Base-by-base conservation (phyloP, 306 rosid species). In the Trifolium fragiferum region DNA sequence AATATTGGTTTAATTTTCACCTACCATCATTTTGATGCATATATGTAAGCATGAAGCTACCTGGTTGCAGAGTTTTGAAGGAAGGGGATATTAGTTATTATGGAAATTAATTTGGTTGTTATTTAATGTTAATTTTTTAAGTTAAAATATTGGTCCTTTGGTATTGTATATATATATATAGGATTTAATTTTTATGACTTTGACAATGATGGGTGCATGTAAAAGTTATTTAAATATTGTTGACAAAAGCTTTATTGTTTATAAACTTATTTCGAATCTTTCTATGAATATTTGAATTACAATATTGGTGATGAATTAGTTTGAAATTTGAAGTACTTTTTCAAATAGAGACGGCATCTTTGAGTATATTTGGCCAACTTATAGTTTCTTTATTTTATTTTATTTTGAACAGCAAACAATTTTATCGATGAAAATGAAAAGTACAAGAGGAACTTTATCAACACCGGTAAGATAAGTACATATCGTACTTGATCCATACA, bases 181-280 rank as follows among this genome's bases (percentile, higher is more conserved):
- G 53, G 53, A 70, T 32, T 53, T 10, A 35, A 70, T 32, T 66
- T 10, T 3, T 4, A 1, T 46, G 9, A 77, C 14, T 76, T 61
- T 71, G 58, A 70, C 25, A 62, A 71, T 51, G 68, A 78, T 64
- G 61, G 30, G 25, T 37, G n/a, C n/a, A n/a, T n/a, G 73, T 71
- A 63, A 41, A 49, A 38, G 38, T 62, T 0, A 70, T 50, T 40
- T 9, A 64, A n/a, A n/a, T n/a, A 51, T 62, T 19, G 23, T 63
- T 72, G 14, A 8, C 10, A 15, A 14, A 15, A 47, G 54, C 15
- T 21, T 23, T 63, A 25, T 47, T 15, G 43, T 11, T 77, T 50
- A 61, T 37, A 14, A 66, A 65, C 12, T 65, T 0, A 13, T 65
- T 65, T 65, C 5, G 51, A 78, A 78, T 70, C 35, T 75, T 4